Base-by-base conservation (phyloP, 768 basidiomycete genomes). In the Trametes cinnabarina region DNA sequence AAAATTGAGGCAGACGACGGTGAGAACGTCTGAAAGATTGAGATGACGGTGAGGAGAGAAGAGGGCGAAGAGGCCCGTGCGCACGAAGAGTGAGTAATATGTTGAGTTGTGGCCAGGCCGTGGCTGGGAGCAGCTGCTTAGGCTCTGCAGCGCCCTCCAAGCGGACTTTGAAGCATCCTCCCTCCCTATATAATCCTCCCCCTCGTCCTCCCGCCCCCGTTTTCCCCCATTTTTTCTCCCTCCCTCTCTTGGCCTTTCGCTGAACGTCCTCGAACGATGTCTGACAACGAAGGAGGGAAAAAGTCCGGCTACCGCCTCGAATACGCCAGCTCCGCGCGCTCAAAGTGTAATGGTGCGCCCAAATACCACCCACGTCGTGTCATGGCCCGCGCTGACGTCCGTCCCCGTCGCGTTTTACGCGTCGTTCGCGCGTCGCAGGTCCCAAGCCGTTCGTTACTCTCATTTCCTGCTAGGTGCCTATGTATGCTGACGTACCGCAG, bases 281-380 rank as follows among this genome's bases (percentile, higher is more conserved):
- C 75, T 43, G 75, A 75, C 61, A 62, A 58, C 32, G 75, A 74
- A 61, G 65, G 61, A 17, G 57, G 51, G 53, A 85, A 79, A 72
- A 79, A 81, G 55, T 72, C 77, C 43, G 86, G 86, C 60, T 92
- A 92, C 75, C 84, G 90, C 64, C 76, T 92, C 40, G 90, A 92
- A 72, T 91, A 91, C 72, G 84, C 90, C 50, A 58, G 73, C 43
- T 85, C 83, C 55, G 78, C 74, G 58, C 80, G 90, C 57, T 77
- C 89, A 34, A 88, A 88, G 74, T 92, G 90, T 76, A 91, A 89
- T 78, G 90, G 90, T 87, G 59, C 50, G 78, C 71, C 47, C 42
- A 47, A 19, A 61, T 65, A 62, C 66, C 51, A 63, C 52, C 2
- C 37, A 39, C 53, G 43, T 47, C 50, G 60, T 60, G 43, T 63